Conservation (phyloP, 305 asterid species). For the Solanum hybrid region DNA sequence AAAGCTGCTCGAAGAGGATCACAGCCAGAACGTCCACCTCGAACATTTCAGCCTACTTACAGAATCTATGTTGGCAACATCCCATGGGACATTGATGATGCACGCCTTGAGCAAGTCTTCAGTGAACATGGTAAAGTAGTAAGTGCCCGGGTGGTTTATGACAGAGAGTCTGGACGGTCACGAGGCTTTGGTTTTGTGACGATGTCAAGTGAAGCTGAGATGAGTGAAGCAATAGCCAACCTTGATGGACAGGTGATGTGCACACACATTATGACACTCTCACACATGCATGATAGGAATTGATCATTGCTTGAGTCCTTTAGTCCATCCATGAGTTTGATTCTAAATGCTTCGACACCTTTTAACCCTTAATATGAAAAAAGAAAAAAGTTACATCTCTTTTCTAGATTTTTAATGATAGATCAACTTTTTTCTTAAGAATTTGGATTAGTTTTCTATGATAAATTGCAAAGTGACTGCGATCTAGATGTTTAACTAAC, state of each 20-base stretch:
- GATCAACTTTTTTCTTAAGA: not conserved
- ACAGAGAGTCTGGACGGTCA: constrained; percentile 74
- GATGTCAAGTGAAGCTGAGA: constrained; percentile 71
- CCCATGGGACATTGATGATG: constrained; percentile 69
- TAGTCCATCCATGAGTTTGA: not conserved
- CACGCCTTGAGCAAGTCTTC: constrained; percentile 61
- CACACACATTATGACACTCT: not conserved
- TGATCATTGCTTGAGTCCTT: not conserved
- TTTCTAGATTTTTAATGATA: not conserved
- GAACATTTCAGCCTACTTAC: constrained; percentile 33
- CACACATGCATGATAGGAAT: not conserved
- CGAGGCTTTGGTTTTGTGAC: constrained; percentile 90
- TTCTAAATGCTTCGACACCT: not conserved
- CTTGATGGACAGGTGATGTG: constrained; percentile 76
- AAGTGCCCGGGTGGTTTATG: constrained; percentile 65
- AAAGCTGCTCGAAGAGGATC: constrained; percentile 80
- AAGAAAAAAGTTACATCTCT: not conserved
- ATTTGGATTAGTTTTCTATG: not conserved
- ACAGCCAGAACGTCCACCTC: constrained; percentile 55
- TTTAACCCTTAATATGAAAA: not conserved
- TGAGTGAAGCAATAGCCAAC: constrained; percentile 71
- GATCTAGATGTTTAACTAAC: not conserved
- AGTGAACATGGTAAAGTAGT: constrained; percentile 75
- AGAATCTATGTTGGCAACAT: constrained; percentile 82
- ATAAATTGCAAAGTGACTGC: not conserved